These are phyloP conservation scores for Scheffersomyces cryptocercus DNA, from an alignment of 1,139 yeast genomes.

Conservation along the genomic window DNA sequence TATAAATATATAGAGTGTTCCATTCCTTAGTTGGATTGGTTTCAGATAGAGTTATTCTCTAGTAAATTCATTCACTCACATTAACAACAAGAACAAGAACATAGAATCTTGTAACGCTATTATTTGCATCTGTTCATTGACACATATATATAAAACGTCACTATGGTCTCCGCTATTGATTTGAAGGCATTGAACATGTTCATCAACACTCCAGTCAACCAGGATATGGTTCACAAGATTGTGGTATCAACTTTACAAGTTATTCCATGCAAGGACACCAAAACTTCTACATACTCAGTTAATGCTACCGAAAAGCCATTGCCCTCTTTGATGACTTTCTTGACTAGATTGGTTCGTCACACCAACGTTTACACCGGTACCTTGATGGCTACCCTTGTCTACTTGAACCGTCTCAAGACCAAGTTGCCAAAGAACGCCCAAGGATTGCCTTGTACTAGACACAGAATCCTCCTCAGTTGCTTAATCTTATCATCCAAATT, in stretches of 20 bases:
- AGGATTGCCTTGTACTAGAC: constrained; percentile 77
- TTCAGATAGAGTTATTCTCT: too few relatives aligned
- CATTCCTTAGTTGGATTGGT: too few relatives aligned
- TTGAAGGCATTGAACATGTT: constrained; percentile 57
- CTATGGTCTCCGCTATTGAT: constrained; percentile 29
- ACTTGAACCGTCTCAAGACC: constrained; percentile 58
- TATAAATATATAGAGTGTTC: too few relatives aligned
- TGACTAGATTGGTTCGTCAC: constrained; percentile 66
- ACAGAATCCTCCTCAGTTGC: constrained; percentile 73
- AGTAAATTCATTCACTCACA: too few relatives aligned
- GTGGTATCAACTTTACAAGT: constrained; percentile 65
- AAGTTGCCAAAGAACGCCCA: constrained; percentile 70
- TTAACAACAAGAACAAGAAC: too few relatives aligned
- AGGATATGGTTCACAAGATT: constrained; percentile 65
- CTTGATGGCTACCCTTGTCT: constrained; percentile 68
- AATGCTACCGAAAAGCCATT: constrained; percentile 37
- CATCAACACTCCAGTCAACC: constrained; percentile 58
- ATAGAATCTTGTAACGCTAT: too few relatives aligned
- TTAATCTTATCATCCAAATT: constrained; percentile 70
- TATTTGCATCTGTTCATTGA: too few relatives aligned
- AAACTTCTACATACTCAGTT: constrained; percentile 27
- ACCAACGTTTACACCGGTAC: constrained; percentile 80
- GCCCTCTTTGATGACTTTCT: constrained; percentile 75
- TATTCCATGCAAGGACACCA: constrained; percentile 51
- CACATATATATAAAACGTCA: not conserved